Evolutionary conservation across 1,284 basidiomycete species (phyloP).

Genomic region (Ceratobasidium sp.): DNA sequence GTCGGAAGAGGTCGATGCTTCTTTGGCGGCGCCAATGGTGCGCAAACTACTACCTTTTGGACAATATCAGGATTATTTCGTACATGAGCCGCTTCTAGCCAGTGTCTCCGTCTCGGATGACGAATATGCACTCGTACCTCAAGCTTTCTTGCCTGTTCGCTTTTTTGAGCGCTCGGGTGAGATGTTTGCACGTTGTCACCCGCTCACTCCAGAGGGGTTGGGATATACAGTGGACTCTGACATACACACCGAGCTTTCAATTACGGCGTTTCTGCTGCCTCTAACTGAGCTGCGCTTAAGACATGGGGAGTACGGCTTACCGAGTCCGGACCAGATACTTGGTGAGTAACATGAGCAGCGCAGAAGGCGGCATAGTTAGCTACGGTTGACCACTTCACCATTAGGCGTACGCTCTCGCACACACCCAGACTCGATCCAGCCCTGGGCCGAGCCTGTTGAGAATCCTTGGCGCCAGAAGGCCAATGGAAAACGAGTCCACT

Average conservation of each 20-base stretch:
- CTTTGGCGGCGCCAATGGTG: neutral
- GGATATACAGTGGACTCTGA: neutral
- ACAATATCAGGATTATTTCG: neutral
- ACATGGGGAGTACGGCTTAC: neutral
- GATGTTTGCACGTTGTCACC: neutral
- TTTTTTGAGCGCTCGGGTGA: neutral
- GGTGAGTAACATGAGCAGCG: neutral
- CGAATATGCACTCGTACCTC: neutral
- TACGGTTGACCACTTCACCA: too few species aligned
- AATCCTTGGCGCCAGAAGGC: neutral
- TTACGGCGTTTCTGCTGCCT: neutral
- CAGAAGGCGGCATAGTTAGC: too few species aligned
- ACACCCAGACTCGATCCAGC: neutral
- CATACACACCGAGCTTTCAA: neutral
- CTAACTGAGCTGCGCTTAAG: neutral
- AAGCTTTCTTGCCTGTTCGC: neutral
- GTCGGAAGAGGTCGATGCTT: neutral
- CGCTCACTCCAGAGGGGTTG: neutral
- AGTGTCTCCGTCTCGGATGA: neutral
- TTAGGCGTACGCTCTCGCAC: neutral
- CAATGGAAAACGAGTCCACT: neutral
- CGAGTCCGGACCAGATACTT: neutral
- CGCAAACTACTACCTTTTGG: neutral
- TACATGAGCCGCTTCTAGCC: neutral
- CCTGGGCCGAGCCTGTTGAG: neutral